phyloP scores from a whole-genome alignment of 2,329 filamentous ascomycete species.

The Apiospora marii region DNA sequence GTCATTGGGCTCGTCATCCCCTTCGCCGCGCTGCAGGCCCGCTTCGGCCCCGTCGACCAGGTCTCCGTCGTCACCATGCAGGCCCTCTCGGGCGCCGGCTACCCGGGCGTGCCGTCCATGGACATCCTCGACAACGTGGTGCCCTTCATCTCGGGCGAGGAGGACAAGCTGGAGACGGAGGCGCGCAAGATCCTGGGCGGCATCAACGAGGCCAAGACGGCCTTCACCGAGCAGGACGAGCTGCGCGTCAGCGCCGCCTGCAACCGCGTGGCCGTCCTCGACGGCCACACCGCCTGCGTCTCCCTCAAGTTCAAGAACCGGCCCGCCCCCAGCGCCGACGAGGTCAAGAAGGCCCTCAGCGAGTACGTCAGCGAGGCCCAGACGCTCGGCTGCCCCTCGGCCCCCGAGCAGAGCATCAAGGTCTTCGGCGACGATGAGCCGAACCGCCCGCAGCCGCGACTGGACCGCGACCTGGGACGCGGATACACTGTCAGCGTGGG shows the following conservation, averaged over 20 bases:
- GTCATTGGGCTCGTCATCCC: slow-evolving; percentile 96
- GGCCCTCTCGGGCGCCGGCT: slow-evolving; percentile 91
- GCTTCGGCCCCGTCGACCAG: slow-evolving; percentile 82
- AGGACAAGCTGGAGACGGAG: slow-evolving; percentile 95
- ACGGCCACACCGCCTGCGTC: slow-evolving; percentile 95
- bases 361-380: slow-evolving; percentile 85
- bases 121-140: slow-evolving; percentile 97
- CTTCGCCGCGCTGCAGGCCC: slow-evolving; percentile 86
- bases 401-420: slow-evolving; percentile 80
- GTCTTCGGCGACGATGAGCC: slow-evolving; percentile 89
- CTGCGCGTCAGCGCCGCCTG: slow-evolving; percentile 87
- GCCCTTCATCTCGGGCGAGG: slow-evolving; percentile 90
- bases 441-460: slow-evolving; percentile 88
- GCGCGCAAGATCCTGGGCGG: slow-evolving; percentile 91
- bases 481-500: slow-evolving; percentile 95
- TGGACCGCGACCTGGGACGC: slow-evolving; percentile 84
- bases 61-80: slow-evolving; percentile 91
- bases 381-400: slow-evolving; percentile 84
- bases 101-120: slow-evolving; percentile 90
- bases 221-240: slow-evolving; percentile 76
- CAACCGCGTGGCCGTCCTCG: slow-evolving; percentile 92
- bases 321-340: slow-evolving; percentile 75
- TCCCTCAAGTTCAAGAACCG: slow-evolving; percentile 82
- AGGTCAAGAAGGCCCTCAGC: slow-evolving; percentile 81
- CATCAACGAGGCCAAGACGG: slow-evolving; percentile 74